These are phyloP conservation scores for Diutina rugosa DNA, from an alignment of 1,139 yeast genomes.

Conservation along the genomic window DNA sequence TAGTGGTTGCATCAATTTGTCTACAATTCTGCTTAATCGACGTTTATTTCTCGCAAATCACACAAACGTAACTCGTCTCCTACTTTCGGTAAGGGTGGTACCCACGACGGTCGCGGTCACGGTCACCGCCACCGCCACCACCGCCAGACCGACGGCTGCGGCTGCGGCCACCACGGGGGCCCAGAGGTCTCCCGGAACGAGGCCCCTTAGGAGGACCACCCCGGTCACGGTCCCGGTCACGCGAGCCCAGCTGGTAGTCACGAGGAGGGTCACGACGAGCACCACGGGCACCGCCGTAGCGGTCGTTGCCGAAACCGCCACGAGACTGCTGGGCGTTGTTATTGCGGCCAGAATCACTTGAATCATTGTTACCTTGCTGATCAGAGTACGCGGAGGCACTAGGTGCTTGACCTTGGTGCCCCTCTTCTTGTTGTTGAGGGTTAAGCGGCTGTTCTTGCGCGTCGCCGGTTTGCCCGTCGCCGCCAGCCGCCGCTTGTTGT, in stretches of 20 bases:
- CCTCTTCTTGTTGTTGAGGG: conserved; percentile 1
- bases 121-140: conserved; percentile 1
- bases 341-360: conserved; percentile 12
- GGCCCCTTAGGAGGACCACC: conserved; percentile 6
- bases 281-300: conserved; percentile 3
- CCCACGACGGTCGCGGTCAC: not conserved
- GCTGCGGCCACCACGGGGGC: conserved; percentile 7
- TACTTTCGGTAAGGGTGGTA: conserved; percentile 1
- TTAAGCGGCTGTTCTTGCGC: conserved; percentile 34
- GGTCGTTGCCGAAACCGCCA: conserved; percentile 10
- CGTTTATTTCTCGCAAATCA: not conserved
- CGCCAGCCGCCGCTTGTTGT: conserved; percentile 38
- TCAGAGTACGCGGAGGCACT: not conserved
- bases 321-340: conserved; percentile 9
- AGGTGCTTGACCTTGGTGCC: too few relatives aligned
- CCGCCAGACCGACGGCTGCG: conserved; percentile 3
- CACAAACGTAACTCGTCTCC: not conserved
- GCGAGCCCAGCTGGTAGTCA: conserved; percentile 3
- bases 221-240: conserved; percentile 7
- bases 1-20: too few relatives aligned
- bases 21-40: not conserved
- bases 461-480: conserved; percentile 28
- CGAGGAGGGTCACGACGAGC: not conserved
- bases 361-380: not conserved
- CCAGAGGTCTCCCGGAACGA: conserved; percentile 4